phyloP scores from a whole-genome alignment of 192 early-diverging fungal species.

The Umbelopsis vinacea region DNA sequence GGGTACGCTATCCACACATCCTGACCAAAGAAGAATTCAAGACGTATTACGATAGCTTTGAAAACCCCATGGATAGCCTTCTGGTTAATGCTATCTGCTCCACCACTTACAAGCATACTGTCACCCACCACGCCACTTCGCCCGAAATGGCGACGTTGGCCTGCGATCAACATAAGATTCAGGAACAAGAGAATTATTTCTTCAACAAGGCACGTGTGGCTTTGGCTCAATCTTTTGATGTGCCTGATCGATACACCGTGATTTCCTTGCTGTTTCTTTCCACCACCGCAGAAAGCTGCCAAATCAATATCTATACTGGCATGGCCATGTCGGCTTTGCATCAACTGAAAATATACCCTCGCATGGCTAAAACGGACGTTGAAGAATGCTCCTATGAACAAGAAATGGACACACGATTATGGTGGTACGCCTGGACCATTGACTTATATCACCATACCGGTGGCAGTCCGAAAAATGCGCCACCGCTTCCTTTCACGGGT shows the following conservation, averaged over 20 bases:
- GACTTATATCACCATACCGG: constrained; percentile 35
- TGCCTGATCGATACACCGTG: constrained; percentile 38
- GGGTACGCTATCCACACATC: constrained; percentile 35
- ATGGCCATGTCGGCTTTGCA: constrained; percentile 37
- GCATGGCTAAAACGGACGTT: constrained; percentile 29
- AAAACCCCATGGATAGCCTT: constrained; percentile 31
- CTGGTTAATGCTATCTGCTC: constrained; percentile 42
- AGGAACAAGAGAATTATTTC: constrained; percentile 38
- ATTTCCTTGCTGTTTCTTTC: constrained; percentile 34
- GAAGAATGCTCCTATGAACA: constrained; percentile 33
- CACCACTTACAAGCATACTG: constrained; percentile 29
- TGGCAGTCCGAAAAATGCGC: constrained; percentile 30
- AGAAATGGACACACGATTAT: constrained; percentile 45
- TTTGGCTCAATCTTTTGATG: constrained; percentile 39
- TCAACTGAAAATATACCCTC: constrained; percentile 38
- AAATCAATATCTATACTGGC: constrained; percentile 34
- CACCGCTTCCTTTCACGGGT: constrained; percentile 12
- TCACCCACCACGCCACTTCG: constrained; percentile 32
- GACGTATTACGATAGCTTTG: constrained; percentile 24
- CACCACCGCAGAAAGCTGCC: not conserved
- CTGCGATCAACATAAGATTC: constrained; percentile 28
- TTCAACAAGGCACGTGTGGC: constrained; percentile 39
- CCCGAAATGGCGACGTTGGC: constrained; percentile 25
- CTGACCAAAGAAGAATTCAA: constrained; percentile 39
- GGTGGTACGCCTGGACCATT: constrained; percentile 44